Evolutionary conservation across 768 basidiomycete species (phyloP).

Genomic region (Mycena rebaudengoi): DNA sequence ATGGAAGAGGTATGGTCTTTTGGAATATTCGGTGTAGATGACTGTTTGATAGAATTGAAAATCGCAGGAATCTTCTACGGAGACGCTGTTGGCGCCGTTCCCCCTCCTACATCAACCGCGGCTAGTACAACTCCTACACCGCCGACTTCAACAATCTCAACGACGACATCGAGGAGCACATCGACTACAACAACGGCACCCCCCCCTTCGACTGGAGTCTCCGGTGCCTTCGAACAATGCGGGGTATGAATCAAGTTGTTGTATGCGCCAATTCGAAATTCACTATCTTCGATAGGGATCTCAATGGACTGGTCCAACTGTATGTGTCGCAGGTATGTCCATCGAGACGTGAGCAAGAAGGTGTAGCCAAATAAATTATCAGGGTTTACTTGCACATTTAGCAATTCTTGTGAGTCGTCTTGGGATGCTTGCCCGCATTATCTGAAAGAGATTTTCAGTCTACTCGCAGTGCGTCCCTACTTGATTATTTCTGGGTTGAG

Average conservation of each 20-base stretch:
- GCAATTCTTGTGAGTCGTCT: constrained; percentile 14
- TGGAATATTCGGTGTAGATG: too few species aligned
- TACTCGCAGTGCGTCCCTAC: constrained; percentile 23
- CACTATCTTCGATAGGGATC: background rate
- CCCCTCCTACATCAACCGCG: constrained; percentile 25
- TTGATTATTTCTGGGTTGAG: too few species aligned
- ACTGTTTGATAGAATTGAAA: too few species aligned
- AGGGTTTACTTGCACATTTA: constrained; percentile 6
- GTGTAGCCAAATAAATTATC: too few species aligned
- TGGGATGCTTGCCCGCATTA: background rate
- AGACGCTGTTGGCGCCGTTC: constrained; percentile 37
- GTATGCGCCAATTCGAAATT: too few species aligned
- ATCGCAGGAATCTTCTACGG: constrained; percentile 54
- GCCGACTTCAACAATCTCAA: background rate
- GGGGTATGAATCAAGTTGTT: constrained; percentile 27
- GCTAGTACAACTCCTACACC: constrained; percentile 1
- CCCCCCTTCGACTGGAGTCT: constrained; percentile 4
- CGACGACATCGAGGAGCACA: background rate
- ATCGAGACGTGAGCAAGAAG: background rate
- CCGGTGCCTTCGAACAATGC: constrained; percentile 20
- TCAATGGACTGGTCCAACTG: constrained; percentile 17
- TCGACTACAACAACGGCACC: constrained; percentile 9
- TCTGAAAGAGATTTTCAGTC: background rate
- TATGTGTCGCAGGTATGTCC: constrained; percentile 12
- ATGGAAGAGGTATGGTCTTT: constrained; percentile 60